Evolutionary conservation across 2,329 filamentous ascomycete genomes (phyloP), one percentile per base, ranked within the genome.

Genomic region (Cercospora canescens): DNA sequence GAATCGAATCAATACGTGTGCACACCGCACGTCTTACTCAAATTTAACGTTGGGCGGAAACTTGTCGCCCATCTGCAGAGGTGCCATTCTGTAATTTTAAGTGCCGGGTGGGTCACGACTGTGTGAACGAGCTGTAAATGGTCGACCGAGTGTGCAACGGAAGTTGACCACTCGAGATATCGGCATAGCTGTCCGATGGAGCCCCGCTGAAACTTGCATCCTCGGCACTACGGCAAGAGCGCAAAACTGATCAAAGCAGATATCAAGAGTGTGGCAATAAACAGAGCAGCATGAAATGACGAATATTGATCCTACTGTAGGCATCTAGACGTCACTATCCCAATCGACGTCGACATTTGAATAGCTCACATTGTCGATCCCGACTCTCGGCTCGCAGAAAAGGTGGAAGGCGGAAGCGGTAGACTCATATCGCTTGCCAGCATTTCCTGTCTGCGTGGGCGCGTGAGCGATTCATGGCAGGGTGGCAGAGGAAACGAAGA

Each of bases 31-130:
- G 24, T 57, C 62, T 4, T 81, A 90, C 88, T 85, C 84, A 85
- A 97, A 97, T 79, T 85, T 84, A 68, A 96, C 89, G 74, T 86
- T 90, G 73, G 88, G 83, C 73, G 94, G 94, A 86, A 98, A 94
- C 78, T 84, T 83, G 80, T 96, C 92, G 77, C 94, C 94, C 78
- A 86, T 86, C 79, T 94, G 89, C 80, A 95, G 86, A 79, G 86
- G 86, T 30, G 57, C 26, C 60, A 62, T 62, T 9, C 16, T 56
- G 34, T 9, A 18, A 1, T 11, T 37, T 24, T 3, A n/a, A 56
- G 26, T 56, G 52, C 28, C 52, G 9, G 9, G 11, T 0, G 8
- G 52, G 52, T n/a, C 8, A 56, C 14, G 28, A 35, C 28, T 34
- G 32, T 5, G 28, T 18, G 52, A 56, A 32, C 21, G 14, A 35